Evolutionary conservation across 345 rosid species (phyloP).

Genomic region (Corchorus olitorius): DNA sequence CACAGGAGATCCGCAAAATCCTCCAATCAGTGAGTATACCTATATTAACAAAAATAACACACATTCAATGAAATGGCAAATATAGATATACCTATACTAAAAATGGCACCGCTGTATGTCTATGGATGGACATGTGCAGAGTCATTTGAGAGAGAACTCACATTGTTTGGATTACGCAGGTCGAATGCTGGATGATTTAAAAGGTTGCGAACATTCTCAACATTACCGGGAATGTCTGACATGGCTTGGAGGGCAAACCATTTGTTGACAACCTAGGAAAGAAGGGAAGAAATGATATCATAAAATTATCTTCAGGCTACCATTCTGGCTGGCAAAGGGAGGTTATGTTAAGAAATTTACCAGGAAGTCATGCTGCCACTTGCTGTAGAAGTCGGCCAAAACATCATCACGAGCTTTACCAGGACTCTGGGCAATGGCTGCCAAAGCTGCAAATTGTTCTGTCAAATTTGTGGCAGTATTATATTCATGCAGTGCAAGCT

Average conservation of each 20-base stretch:
- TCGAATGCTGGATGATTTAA: slow-evolving; percentile 85
- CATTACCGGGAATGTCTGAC: slow-evolving; percentile 83
- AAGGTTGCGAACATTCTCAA: slow-evolving; percentile 76
- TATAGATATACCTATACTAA: background rate
- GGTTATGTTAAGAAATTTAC: slow-evolving; percentile 37
- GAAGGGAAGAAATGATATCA: slow-evolving; percentile 12
- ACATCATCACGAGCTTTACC: slow-evolving; percentile 78
- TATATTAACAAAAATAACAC: slow-evolving; percentile 22
- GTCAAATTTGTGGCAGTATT: slow-evolving; percentile 88
- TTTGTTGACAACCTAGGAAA: slow-evolving; percentile 82
- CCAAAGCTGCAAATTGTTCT: slow-evolving; percentile 90
- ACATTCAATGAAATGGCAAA: background rate
- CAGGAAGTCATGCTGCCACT: slow-evolving; percentile 89
- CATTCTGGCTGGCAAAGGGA: background rate
- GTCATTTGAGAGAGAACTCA: slow-evolving; percentile 20
- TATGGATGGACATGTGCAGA: too few species aligned
- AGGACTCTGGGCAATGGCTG: slow-evolving; percentile 76
- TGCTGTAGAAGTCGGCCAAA: slow-evolving; percentile 77
- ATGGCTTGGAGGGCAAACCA: slow-evolving; percentile 95
- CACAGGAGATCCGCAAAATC: slow-evolving; percentile 81
- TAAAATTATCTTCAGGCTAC: background rate
- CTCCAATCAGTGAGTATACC: slow-evolving; percentile 90
- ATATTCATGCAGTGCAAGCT: slow-evolving; percentile 72
- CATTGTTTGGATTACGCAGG: slow-evolving; percentile 94
- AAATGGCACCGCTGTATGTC: too few species aligned